phyloP scores from a whole-genome alignment of 2,329 filamentous ascomycete species.

The Fonsecaea multimorphosa region DNA sequence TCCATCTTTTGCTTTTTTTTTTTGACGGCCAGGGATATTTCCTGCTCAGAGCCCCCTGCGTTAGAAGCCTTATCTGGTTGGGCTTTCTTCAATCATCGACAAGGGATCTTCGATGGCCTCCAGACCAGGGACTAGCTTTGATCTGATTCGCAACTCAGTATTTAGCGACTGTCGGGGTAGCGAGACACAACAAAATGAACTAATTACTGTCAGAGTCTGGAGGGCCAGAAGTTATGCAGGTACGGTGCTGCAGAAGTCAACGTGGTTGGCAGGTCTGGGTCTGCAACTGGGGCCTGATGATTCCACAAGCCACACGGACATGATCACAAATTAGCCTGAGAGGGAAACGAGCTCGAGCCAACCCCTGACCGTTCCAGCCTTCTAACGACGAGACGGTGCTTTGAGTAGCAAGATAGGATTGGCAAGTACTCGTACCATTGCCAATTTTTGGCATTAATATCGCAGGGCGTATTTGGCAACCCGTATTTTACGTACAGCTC shows the following conservation, averaged over 20 bases:
- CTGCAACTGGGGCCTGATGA: background rate
- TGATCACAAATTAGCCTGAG: background rate
- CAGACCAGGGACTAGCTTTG: background rate
- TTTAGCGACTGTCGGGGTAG: background rate
- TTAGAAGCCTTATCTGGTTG: background rate
- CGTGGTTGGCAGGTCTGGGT: background rate
- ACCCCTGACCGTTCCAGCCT: background rate
- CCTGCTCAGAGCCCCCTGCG: background rate
- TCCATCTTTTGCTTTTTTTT: background rate
- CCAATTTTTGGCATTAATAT: background rate
- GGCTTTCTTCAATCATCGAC: constrained; percentile 1
- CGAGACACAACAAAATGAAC: background rate
- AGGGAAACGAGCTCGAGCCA: background rate
- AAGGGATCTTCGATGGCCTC: constrained; percentile 1
- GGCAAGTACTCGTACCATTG: background rate
- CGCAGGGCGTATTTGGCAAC: background rate
- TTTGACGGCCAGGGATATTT: background rate
- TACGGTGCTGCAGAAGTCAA: constrained; percentile 1
- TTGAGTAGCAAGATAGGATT: background rate
- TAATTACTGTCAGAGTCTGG: background rate
- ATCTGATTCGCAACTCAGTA: background rate
- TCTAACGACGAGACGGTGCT: background rate
- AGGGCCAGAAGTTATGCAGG: constrained; percentile 4
- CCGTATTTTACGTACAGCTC: background rate
- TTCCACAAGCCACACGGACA: background rate